Evolutionary conservation across 768 basidiomycete species (phyloP).

Genomic region (Xerocomellus chrysenteron): DNA sequence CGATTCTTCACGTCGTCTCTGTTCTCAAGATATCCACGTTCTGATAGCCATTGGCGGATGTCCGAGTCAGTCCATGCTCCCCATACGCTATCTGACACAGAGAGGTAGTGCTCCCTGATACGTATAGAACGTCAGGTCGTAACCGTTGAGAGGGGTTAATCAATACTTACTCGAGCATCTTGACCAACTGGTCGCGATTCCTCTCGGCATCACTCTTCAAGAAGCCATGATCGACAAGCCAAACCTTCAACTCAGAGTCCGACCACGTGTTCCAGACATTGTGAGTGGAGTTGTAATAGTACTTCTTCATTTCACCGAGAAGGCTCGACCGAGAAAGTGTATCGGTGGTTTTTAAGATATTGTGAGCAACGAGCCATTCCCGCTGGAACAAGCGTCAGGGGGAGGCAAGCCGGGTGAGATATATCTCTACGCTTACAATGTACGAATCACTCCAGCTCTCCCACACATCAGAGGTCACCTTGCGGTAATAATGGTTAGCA

Average conservation of each 20-base stretch:
- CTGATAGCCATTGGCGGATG: constrained; percentile 69
- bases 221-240: constrained; percentile 74
- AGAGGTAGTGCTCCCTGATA: constrained; percentile 64
- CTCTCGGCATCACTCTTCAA: constrained; percentile 70
- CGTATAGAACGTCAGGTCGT: not conserved
- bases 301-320: constrained; percentile 65
- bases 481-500: constrained; percentile 68
- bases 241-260: constrained; percentile 72
- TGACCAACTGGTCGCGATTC: constrained; percentile 73
- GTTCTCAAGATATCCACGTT: constrained; percentile 61
- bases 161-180: constrained; percentile 58
- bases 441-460: constrained; percentile 85
- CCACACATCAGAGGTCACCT: constrained; percentile 66
- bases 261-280: constrained; percentile 68
- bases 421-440: constrained; percentile 48
- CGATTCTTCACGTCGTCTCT: constrained; percentile 57
- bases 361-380: constrained; percentile 81
- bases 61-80: constrained; percentile 72
- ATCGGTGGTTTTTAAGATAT: constrained; percentile 62
- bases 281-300: constrained; percentile 66
- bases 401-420: not conserved
- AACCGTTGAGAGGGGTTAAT: not conserved
- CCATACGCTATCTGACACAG: constrained; percentile 60
- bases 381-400: constrained; percentile 42
- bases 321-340: constrained; percentile 56